Evolutionary conservation across 495 filamentous ascomycete genomes (phyloP).

Genomic region (Penicillium desertorum): DNA sequence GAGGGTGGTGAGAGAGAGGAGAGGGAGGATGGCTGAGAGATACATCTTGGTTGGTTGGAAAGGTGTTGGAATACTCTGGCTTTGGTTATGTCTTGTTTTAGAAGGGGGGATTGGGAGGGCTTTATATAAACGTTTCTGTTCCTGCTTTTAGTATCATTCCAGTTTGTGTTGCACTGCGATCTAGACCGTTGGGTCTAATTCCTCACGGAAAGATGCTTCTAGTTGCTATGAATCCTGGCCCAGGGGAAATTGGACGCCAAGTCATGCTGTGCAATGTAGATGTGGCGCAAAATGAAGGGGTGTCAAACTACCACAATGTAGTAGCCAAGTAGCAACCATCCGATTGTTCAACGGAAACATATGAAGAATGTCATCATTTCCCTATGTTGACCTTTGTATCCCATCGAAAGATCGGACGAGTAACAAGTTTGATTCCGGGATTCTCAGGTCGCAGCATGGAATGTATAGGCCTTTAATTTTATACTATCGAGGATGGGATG

Average conservation of each 20-base stretch:
- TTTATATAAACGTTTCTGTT: slow-evolving; percentile 1
- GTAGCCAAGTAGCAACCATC: neutral
- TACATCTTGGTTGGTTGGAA: slow-evolving; percentile 16
- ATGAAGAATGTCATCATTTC: slow-evolving; percentile 10
- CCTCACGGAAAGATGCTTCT: neutral
- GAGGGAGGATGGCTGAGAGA: neutral
- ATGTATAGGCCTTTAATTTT: slow-evolving; percentile 3
- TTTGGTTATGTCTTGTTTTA: neutral
- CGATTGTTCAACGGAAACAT: neutral
- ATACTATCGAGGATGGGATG: neutral
- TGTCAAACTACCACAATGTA: slow-evolving; percentile 13
- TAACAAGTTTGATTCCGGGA: neutral
- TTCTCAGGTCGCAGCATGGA: neutral
- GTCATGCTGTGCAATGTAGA: neutral
- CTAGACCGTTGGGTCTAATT: slow-evolving; percentile 3
- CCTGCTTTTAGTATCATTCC: neutral
- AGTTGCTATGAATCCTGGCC: neutral
- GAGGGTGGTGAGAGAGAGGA: slow-evolving; percentile 14
- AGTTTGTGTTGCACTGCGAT: neutral
- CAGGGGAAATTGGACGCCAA: neutral
- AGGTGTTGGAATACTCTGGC: neutral
- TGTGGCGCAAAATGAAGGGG: slow-evolving; percentile 15
- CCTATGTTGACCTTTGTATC: neutral
- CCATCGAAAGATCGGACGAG: no score
- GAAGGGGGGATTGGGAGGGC: neutral